A percentile compares a stretch with the other conserved stretches of the same genome.
Conservation (phyloP, 2,329 filamentous ascomycete species). For the Penicillium sp. region DNA sequence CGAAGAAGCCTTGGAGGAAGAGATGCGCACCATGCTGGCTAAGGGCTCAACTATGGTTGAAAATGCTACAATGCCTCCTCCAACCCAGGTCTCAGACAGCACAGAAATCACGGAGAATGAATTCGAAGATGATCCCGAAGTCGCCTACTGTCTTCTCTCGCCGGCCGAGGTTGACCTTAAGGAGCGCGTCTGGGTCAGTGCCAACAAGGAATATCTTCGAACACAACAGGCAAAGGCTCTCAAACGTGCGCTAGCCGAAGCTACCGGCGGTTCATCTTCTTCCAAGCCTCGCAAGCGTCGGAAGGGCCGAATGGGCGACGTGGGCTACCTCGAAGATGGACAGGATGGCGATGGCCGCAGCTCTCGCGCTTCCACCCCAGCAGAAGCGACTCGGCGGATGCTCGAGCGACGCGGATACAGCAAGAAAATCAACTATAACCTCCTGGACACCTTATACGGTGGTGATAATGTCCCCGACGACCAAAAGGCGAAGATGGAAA, state of each 20-base stretch:
- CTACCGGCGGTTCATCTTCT: constrained; percentile 44
- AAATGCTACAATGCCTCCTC: constrained; percentile 21
- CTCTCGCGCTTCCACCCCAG: constrained; percentile 68
- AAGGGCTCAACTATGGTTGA: constrained; percentile 43
- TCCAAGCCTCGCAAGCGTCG: constrained; percentile 56
- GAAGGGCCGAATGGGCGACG: constrained; percentile 51
- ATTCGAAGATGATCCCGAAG: constrained; percentile 88
- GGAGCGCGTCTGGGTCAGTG: constrained; percentile 90
- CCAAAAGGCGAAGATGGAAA: constrained; percentile 34
- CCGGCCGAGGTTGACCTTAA: constrained; percentile 79
- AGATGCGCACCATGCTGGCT: constrained; percentile 70
- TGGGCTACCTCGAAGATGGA: constrained; percentile 49
- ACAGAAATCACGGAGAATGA: constrained; percentile 74
- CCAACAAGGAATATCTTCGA: constrained; percentile 92
- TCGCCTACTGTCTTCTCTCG: constrained; percentile 75
- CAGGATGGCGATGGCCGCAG: constrained; percentile 67
- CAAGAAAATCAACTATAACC: constrained; percentile 72
- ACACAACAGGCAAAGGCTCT: constrained; percentile 83
- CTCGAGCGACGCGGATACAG: constrained; percentile 71
- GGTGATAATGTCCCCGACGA: constrained; percentile 38
- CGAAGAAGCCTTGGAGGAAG: constrained; percentile 64
- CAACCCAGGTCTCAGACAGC: constrained; percentile 57
- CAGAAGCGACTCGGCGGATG: constrained; percentile 70
- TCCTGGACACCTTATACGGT: constrained; percentile 45
- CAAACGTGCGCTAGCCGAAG: constrained; percentile 67